Conservation (phyloP, 1,284 basidiomycete genomes). For the Vanrija pseudolonga region DNA sequence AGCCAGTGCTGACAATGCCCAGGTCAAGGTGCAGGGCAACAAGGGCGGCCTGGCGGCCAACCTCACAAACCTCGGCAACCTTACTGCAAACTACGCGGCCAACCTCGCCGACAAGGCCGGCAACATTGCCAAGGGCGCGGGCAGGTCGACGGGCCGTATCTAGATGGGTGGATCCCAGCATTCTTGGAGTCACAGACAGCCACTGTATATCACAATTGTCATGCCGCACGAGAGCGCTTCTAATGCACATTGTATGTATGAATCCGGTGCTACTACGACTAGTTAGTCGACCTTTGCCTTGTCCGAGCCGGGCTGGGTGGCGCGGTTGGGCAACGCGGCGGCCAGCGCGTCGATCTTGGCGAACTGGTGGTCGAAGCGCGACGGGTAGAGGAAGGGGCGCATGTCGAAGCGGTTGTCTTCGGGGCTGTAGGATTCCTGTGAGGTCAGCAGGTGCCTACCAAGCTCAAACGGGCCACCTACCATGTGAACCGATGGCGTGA, state of each 20-base stretch:
- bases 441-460: constrained; percentile 11
- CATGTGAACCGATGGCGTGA: constrained; percentile 95
- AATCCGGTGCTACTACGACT: not conserved
- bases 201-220: too few relatives aligned
- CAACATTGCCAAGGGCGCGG: not conserved
- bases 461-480: constrained; percentile 54
- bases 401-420: constrained; percentile 97
- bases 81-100: constrained; percentile 21
- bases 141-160: not conserved
- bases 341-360: constrained; percentile 85
- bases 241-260: constrained; percentile 14
- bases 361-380: constrained; percentile 94
- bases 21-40: constrained; percentile 39
- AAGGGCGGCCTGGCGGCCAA: constrained; percentile 32
- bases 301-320: constrained; percentile 48
- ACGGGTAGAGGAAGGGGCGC: constrained; percentile 92
- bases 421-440: constrained; percentile 82
- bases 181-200: too few relatives aligned
- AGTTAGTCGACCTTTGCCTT: constrained; percentile 54
- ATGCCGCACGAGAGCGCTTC: too few relatives aligned
- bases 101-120: constrained; percentile 2
- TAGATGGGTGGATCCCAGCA: too few relatives aligned
- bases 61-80: constrained; percentile 23
- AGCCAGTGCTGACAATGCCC: constrained; percentile 5
- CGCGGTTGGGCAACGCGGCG: constrained; percentile 66